Evolutionary conservation across 116 monocot genomes (phyloP).

Genomic region (Posidonia oceanica): DNA sequence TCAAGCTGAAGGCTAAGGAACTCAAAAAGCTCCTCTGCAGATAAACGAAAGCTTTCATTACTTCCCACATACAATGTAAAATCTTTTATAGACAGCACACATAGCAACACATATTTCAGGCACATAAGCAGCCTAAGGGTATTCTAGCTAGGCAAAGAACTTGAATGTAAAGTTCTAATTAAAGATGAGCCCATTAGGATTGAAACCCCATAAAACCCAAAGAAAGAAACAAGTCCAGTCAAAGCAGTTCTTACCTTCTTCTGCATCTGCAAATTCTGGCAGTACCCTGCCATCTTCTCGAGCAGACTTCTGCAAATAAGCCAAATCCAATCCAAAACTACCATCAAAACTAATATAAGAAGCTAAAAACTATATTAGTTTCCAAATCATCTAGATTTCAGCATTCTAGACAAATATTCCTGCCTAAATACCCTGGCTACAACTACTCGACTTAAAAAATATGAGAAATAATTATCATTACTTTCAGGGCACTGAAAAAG

Average conservation of each 20-base stretch:
- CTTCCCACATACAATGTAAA: neutral
- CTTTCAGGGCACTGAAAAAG: too few species aligned
- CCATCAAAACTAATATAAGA: neutral
- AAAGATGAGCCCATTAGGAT: too few species aligned
- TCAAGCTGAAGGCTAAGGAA: slow-evolving; percentile 78
- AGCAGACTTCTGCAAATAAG: slow-evolving; percentile 48
- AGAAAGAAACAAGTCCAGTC: neutral
- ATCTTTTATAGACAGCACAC: neutral
- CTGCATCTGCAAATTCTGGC: slow-evolving; percentile 89
- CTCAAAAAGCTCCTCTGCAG: slow-evolving; percentile 75
- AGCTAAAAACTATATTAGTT: neutral
- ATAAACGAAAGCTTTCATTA: neutral
- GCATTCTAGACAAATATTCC: too few species aligned
- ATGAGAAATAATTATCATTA: too few species aligned
- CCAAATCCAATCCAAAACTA: neutral
- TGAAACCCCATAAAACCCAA: too few species aligned
- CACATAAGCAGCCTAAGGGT: too few species aligned
- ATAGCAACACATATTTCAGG: too few species aligned
- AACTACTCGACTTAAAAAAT: too few species aligned
- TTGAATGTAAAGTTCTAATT: too few species aligned
- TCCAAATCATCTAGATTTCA: too few species aligned
- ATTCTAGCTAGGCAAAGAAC: too few species aligned
- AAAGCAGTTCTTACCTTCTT: slow-evolving; percentile 39
- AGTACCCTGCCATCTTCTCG: slow-evolving; percentile 56
- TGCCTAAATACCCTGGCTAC: too few species aligned